A percentile compares a stretch with the other conserved stretches of the same genome.
phyloP scores from a whole-genome alignment of 768 basidiomycete species.

The Trametes cubensis region DNA sequence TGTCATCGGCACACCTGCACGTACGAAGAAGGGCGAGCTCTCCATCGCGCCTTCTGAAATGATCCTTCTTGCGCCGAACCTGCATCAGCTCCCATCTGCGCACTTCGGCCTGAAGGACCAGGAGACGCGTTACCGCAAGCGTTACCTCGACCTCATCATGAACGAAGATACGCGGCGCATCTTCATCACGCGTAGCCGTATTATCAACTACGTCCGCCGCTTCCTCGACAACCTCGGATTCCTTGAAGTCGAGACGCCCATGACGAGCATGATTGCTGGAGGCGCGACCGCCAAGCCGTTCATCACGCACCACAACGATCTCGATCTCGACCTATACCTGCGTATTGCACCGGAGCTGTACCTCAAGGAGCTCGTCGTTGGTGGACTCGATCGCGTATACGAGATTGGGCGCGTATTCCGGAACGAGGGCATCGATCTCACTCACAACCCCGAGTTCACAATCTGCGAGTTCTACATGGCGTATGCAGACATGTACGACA shows the following conservation, averaged over 20 bases:
- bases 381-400: slow-evolving; percentile 96
- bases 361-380: slow-evolving; percentile 96
- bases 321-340: slow-evolving; percentile 93
- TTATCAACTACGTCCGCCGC: slow-evolving; percentile 91
- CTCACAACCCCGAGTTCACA: slow-evolving; percentile 98
- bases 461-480: slow-evolving; percentile 99
- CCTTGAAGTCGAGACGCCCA: slow-evolving; percentile 98
- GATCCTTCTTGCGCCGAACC: slow-evolving; percentile 90
- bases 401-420: slow-evolving; percentile 98
- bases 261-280: slow-evolving; percentile 95
- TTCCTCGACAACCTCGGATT: slow-evolving; percentile 91
- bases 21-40: slow-evolving; percentile 95
- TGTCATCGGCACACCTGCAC: slow-evolving; percentile 83
- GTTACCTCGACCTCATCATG: slow-evolving; percentile 97
- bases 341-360: slow-evolving; percentile 98
- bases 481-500: slow-evolving; percentile 97
- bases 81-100: slow-evolving; percentile 91
- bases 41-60: slow-evolving; percentile 83
- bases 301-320: slow-evolving; percentile 98
- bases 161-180: slow-evolving; percentile 87
- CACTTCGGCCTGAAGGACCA: slow-evolving; percentile 97
- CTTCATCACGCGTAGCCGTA: slow-evolving; percentile 86
- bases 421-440: slow-evolving; percentile 98
- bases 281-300: slow-evolving; percentile 99
- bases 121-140: slow-evolving; percentile 97